These are phyloP conservation scores for Baudoinia panamericana DNA, from an alignment of 495 filamentous ascomycete species.

Conservation along the genomic window DNA sequence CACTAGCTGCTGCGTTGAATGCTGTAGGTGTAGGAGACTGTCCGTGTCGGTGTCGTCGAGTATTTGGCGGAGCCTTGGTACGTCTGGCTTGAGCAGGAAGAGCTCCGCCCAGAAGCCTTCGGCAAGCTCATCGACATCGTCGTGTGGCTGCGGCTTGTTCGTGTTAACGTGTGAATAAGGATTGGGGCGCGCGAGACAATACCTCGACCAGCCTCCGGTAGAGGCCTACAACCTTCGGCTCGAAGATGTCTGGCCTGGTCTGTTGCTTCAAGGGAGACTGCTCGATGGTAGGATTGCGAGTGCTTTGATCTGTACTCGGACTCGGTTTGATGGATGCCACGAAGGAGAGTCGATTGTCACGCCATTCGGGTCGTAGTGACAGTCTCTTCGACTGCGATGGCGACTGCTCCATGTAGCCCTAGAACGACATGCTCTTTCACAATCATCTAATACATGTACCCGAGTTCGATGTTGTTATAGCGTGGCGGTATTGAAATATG, in stretches of 20 bases:
- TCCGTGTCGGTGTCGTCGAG: slow-evolving; percentile 56
- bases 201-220: slow-evolving; percentile 84
- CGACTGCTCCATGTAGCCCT: not conserved
- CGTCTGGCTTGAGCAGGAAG: slow-evolving; percentile 75
- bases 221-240: slow-evolving; percentile 82
- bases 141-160: slow-evolving; percentile 33
- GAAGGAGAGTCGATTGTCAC: slow-evolving; percentile 14
- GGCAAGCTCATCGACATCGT: slow-evolving; percentile 52
- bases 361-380: slow-evolving; percentile 11
- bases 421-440: no score
- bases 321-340: slow-evolving; percentile 12
- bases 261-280: slow-evolving; percentile 88
- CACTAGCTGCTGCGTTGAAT: slow-evolving; percentile 69
- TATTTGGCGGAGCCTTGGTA: slow-evolving; percentile 47
- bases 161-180: not conserved
- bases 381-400: slow-evolving; percentile 9
- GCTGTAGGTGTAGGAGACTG: slow-evolving; percentile 57
- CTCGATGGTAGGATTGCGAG: slow-evolving; percentile 47
- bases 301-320: not conserved
- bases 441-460: no score
- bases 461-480: no score
- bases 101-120: slow-evolving; percentile 96
- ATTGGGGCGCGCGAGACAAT: slow-evolving; percentile 17
- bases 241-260: slow-evolving; percentile 75
- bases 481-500: no score